phyloP scores from a whole-genome alignment of 1,139 yeast species.

The Blastobotrys aristatus region DNA sequence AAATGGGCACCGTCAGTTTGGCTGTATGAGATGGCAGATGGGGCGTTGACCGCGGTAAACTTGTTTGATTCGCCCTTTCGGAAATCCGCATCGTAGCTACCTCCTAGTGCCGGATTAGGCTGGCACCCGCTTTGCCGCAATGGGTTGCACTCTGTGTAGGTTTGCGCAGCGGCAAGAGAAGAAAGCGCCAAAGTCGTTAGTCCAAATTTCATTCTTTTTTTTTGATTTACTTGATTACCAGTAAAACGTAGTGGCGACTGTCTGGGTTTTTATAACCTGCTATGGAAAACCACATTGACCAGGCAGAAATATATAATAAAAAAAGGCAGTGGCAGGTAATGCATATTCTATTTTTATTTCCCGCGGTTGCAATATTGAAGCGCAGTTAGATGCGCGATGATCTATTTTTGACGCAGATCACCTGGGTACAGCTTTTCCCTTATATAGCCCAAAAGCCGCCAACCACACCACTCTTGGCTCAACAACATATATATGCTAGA shows the following conservation, averaged over 20 bases:
- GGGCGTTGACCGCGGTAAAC: conserved; percentile 12
- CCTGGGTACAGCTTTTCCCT: no score
- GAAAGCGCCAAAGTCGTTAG: not conserved
- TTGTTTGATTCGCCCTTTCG: conserved; percentile 1
- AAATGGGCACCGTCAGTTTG: conserved; percentile 54
- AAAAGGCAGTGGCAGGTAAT: not conserved
- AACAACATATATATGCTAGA: no score
- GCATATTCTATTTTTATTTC: not conserved
- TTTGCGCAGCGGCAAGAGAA: conserved; percentile 2
- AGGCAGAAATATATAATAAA: no score
- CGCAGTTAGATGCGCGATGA: no score
- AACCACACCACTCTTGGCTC: no score
- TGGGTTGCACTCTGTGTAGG: conserved; percentile 9
- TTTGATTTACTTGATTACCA: not conserved
- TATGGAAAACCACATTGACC: no score
- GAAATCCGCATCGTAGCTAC: not conserved
- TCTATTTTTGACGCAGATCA: no score
- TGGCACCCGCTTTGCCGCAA: conserved; percentile 1
- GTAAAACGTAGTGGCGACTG: no score
- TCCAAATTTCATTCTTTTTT: not conserved
- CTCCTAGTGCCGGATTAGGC: conserved; percentile 6
- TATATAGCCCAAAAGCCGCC: no score
- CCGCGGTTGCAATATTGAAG: no score
- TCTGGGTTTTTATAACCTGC: no score
- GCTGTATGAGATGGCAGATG: conserved; percentile 27